A percentile compares a stretch with the other conserved stretches of the same genome.
These are phyloP conservation scores for Zygoascus flipseniorum DNA, from an alignment of 805 yeast species.

Conservation along the genomic window DNA sequence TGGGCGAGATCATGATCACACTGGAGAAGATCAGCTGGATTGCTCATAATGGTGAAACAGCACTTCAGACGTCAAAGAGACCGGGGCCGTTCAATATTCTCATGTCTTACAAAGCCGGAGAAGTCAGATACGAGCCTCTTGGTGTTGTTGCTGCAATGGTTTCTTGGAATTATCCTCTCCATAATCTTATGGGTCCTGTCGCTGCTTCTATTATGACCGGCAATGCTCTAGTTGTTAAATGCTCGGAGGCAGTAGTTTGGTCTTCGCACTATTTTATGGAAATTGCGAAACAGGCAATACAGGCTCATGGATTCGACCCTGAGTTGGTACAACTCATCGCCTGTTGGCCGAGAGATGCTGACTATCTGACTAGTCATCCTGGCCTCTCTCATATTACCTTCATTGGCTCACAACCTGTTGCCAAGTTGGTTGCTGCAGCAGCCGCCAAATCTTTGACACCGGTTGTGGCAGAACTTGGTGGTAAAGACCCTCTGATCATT, in stretches of 20 bases:
- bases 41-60: conserved; percentile 67
- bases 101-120: conserved; percentile 86
- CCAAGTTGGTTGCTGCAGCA: conserved; percentile 65
- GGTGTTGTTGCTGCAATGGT: conserved; percentile 85
- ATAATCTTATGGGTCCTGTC: conserved; percentile 86
- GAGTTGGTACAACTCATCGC: conserved; percentile 80
- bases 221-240: conserved; percentile 82
- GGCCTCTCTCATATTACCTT: conserved; percentile 83
- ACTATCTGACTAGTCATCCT: conserved; percentile 74
- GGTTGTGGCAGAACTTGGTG: conserved; percentile 92
- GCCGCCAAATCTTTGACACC: conserved; percentile 89
- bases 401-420: conserved; percentile 93
- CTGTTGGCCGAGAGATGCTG: conserved; percentile 86
- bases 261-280: conserved; percentile 72
- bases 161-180: conserved; percentile 97
- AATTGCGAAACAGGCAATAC: conserved; percentile 63
- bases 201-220: conserved; percentile 87
- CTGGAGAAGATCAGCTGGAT: conserved; percentile 91
- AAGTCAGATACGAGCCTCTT: conserved; percentile 87
- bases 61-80: conserved; percentile 61
- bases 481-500: conserved; percentile 86
- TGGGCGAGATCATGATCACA: conserved; percentile 90
- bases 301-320: conserved; percentile 67
- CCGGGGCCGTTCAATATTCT: conserved; percentile 83
- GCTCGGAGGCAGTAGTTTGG: conserved; percentile 96